Conservation (phyloP, 2,329 filamentous ascomycete species). For the Cadophora gregata region DNA sequence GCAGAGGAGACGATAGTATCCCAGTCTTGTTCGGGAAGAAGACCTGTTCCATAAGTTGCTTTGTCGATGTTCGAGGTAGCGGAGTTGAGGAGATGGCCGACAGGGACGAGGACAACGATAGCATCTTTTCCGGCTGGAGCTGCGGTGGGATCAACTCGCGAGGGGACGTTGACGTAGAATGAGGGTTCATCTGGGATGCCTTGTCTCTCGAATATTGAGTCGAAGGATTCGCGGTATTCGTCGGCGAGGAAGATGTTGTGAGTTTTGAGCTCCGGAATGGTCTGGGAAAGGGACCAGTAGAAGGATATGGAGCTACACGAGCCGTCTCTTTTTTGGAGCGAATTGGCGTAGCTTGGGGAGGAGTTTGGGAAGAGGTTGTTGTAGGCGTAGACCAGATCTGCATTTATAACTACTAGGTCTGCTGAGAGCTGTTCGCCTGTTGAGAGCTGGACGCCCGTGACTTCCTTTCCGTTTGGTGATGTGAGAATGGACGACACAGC, state of each 20-base stretch:
- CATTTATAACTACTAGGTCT: conserved; percentile 73
- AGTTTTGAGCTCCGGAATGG: conserved; percentile 66
- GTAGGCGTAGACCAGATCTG: conserved; percentile 77
- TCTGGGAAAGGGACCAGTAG: conserved; percentile 71
- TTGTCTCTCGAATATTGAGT: conserved; percentile 75
- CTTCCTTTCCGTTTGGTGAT: conserved; percentile 55
- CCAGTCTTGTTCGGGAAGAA: conserved; percentile 61
- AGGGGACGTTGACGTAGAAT: conserved; percentile 81
- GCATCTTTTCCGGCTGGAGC: conserved; percentile 69
- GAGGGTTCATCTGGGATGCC: conserved; percentile 70
- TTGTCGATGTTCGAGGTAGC: conserved; percentile 27
- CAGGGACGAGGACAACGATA: conserved; percentile 73
- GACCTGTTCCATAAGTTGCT: conserved; percentile 34
- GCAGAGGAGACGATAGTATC: conserved; percentile 62
- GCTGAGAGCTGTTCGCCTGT: conserved; percentile 64
- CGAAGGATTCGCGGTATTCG: conserved; percentile 74
- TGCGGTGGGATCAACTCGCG: conserved; percentile 69
- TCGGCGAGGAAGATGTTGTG: conserved; percentile 83
- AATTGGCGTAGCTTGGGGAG: conserved; percentile 45
- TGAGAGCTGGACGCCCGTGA: conserved; percentile 64
- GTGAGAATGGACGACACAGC: conserved; percentile 62
- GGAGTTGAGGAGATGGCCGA: conserved; percentile 68
- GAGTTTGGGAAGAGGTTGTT: conserved; percentile 62
- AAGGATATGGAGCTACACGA: conserved; percentile 79
- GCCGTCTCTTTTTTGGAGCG: conserved; percentile 55